A percentile compares a stretch with the other conserved stretches of the same genome.
Evolutionary conservation across 305 asterid genomes (phyloP).

Genomic region (Fraxinus velutina): DNA sequence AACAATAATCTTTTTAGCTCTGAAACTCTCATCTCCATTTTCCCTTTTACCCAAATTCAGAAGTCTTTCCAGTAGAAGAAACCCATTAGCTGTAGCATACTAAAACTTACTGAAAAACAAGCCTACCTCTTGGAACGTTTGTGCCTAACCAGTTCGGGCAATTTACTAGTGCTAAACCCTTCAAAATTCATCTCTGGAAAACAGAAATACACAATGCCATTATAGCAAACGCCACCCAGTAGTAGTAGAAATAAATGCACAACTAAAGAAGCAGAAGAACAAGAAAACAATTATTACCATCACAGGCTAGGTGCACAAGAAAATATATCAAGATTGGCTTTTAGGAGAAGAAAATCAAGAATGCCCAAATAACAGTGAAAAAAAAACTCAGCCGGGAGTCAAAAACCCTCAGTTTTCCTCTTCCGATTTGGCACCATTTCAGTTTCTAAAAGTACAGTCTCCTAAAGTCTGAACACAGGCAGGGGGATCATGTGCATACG

Average conservation of each 20-base stretch:
- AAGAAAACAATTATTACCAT: constrained; percentile 33
- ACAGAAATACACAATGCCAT: constrained; percentile 14
- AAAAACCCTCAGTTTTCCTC: constrained; percentile 37
- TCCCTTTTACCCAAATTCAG: constrained; percentile 16
- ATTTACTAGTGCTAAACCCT: constrained; percentile 51
- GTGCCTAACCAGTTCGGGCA: constrained; percentile 45
- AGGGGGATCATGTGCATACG: constrained; percentile 31
- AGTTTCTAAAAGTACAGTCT: constrained; percentile 1
- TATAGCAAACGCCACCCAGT: constrained; percentile 22
- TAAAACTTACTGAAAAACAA: constrained; percentile 7
- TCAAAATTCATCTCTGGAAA: constrained; percentile 66
- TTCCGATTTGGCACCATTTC: constrained; percentile 29
- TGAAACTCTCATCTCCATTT: constrained; percentile 14
- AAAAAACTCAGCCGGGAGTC: constrained; percentile 7
- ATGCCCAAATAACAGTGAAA: constrained; percentile 31
- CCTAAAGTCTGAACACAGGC: constrained; percentile 25
- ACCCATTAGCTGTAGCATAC: constrained; percentile 13
- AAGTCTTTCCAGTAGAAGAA: constrained; percentile 17
- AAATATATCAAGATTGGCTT: constrained; percentile 43
- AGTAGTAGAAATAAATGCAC: constrained; percentile 7
- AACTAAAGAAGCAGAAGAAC: constrained; percentile 17
- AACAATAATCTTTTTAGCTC: constrained; percentile 12
- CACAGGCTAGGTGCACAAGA: constrained; percentile 32
- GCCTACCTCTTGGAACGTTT: constrained; percentile 71
- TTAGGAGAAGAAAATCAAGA: constrained; percentile 35